Evolutionary conservation across 2,329 filamentous ascomycete genomes (phyloP), one percentile per base, ranked within the genome.

Genomic region (Fusarium sp.): DNA sequence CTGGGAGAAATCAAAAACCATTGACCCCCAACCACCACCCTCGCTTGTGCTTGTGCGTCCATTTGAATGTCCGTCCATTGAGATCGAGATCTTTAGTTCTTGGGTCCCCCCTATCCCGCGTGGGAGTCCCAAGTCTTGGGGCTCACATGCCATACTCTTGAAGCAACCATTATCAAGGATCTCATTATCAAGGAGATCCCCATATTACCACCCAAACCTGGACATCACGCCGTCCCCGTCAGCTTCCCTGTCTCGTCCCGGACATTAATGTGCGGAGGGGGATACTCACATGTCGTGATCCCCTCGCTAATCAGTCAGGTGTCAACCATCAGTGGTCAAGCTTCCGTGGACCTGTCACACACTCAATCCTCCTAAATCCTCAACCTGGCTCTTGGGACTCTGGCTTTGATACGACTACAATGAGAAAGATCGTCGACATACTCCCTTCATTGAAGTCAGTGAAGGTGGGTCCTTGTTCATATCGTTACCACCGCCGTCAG

Each of bases 1-100:
- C 54, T 63, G 57, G 50, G 17, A n/a, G 64, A 66, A 52, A 72
- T 77, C 73, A 78, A 78, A 78, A 77, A 71, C 76, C 72, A 76
- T 69, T 70, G 69, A 47, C 70, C 70, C 73, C 76, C 74, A 70
- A 70, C 69, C 73, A 58, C 66, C 65, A 47, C 43, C 43, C 62
- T 73, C 68, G 57, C 63, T 38, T 65, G 57, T 63, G 64, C 68
- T 66, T 73, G 66, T 61, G 69, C 64, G 50, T 68, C 62, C 37
- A 64, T 71, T 63, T 66, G 25, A 54, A 59, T 62, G 43, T 45
- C 66, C 40, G 22, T 17, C 22, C 43, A 37, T 63, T 68, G 63
- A 63, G 54, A 70, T 75, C 70, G 63, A 50, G 62, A 67, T 68
- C 66, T 43, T 57, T 6, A 27, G 40, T 30, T 50, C 50, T 43